Percentiles rank a stretch among this genome's conserved stretches.
Conservation (phyloP, 768 basidiomycete species). For the Leccinellum albellum region DNA sequence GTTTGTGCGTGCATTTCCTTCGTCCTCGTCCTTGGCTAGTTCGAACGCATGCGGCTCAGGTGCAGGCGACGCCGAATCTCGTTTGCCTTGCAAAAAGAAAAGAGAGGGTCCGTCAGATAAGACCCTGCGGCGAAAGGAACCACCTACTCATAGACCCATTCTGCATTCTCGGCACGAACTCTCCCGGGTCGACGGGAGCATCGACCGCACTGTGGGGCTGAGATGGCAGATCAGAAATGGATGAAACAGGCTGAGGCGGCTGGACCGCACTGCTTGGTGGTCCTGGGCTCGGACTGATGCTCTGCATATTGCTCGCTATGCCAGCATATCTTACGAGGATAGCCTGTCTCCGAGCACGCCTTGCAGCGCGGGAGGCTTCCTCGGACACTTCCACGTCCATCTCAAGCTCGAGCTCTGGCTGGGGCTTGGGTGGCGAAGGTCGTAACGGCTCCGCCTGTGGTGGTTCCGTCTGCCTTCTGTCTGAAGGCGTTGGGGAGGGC, state of each 20-base stretch:
- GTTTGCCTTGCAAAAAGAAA: slow-evolving; percentile 36
- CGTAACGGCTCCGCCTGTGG: slow-evolving; percentile 17
- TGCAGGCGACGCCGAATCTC: slow-evolving; percentile 54
- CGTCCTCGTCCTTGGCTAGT: slow-evolving; percentile 62
- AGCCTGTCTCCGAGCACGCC: slow-evolving; percentile 68
- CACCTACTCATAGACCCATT: slow-evolving; percentile 25
- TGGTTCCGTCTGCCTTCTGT: slow-evolving; percentile 10
- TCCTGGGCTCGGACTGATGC: slow-evolving; percentile 54
- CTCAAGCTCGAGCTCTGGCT: slow-evolving; percentile 50
- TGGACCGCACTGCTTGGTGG: slow-evolving; percentile 72
- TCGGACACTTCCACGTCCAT: slow-evolving; percentile 47
- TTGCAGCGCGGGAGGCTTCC: slow-evolving; percentile 62
- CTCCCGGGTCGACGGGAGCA: slow-evolving; percentile 26
- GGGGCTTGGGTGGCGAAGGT: slow-evolving; percentile 13
- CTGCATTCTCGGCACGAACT: slow-evolving; percentile 2
- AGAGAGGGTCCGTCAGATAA: slow-evolving; percentile 1
- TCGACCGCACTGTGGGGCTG: slow-evolving; percentile 48
- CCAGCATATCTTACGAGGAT: slow-evolving; percentile 76
- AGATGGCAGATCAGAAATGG: slow-evolving; percentile 60
- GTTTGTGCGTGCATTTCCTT: slow-evolving; percentile 44
- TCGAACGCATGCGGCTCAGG: slow-evolving; percentile 60
- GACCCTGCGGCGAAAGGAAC: not conserved
- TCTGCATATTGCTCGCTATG: slow-evolving; percentile 39
- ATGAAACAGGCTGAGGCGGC: slow-evolving; percentile 57
- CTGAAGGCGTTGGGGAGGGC: slow-evolving; percentile 26